Evolutionary conservation across 164 flowering plant genomes (phyloP), one percentile per base, ranked within the genome.

Genomic region (Macadamia integrifolia): DNA sequence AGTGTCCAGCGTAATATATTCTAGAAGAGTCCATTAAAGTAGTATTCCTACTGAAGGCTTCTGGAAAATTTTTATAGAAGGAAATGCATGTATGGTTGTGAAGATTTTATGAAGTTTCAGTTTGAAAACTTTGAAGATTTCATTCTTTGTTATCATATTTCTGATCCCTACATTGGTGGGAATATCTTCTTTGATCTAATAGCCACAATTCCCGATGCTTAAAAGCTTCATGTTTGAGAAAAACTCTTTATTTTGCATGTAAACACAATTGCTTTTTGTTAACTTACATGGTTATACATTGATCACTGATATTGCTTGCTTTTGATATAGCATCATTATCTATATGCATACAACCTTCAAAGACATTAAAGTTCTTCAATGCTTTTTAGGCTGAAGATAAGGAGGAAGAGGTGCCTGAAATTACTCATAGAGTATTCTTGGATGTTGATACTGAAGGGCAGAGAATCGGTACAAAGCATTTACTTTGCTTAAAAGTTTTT

Each of bases 391-490:
- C 49, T 61, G 82, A 80, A 65, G 88, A 78, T 23, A 73, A 74
- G 63, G 82, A 66, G 64, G 94, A 87, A 72, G 85, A 78, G 72
- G 83, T 63, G 14, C 83, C 84, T 50, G 95, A 88, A 75, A 85
- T 94, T 68, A 94, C 98, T 28, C 98, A 91, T 64, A 84, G 96
- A 73, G 96, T 94, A 35, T 94, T 77, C 79, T 75, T 94, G 81
- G 98, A 94, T 80, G 86, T 91, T 67, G 95, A 91, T 78, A 88
- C 91, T 64, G 96, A 86, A 58, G 85, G 78, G 30, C 98, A 94
- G 31, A 90, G 83, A 50, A 59, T 84, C 72, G 98, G 98, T 94
- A 87, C 12, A 44, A 28, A 62, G 57, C 49, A 28, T 66, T 55
- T 14, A 12, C 23, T 10, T 31, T n/a, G 5, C 30, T 43, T n/a